Base-by-base conservation (phyloP, 2,329 filamentous ascomycete species). In the Xylariaceae sp. region DNA sequence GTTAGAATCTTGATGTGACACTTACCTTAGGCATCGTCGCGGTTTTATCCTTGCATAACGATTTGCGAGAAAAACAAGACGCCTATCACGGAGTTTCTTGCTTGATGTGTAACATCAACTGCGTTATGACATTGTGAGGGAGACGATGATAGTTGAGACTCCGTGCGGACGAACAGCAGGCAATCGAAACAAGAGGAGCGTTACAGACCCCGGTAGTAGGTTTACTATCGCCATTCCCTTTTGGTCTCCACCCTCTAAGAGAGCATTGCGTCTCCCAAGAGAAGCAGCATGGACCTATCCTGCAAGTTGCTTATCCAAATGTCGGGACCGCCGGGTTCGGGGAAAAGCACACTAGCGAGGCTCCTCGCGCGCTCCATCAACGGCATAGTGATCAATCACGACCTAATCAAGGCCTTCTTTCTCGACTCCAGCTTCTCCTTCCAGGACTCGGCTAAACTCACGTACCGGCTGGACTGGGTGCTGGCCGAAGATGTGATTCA, bases 311-410 rank as follows among this genome's bases (percentile, higher is more conserved):
- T 71, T 36, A 65, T 70, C 43, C 73, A 75, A 40, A 75, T 76
- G 71, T 74, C 74, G 2, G 74, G 74, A 4, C 72, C 73, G 5
- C 74, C 75, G 2, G 74, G 75, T 7, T 72, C 73, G 7, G 74
- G 74, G 1, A 77, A 77, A 55, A 76, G 71, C 62, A 75, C 74
- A 1, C 49, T 72, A 12, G 71, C 74, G 2, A 65, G 50, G 9
- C 61, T 71, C 0, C 66, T 77, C 0, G 53, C 61, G 6, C 58
- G 55, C 11, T 63, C 65, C 0, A 64, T 74, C 37, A 53, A 66
- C 31, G 73, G 50, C 3, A 52, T 74, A 1, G 65, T 75, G 29
- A 69, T 77, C 52, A 65, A 75, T 53, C 74, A 76, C 52, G 75
- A 77, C 48, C 44, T 74, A 11, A 45, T 77, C 52, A 66, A 67